Percentiles rank a stretch among this genome's conserved stretches.
Conservation (phyloP, 331 rosid species). For the Prunus yedoensis region DNA sequence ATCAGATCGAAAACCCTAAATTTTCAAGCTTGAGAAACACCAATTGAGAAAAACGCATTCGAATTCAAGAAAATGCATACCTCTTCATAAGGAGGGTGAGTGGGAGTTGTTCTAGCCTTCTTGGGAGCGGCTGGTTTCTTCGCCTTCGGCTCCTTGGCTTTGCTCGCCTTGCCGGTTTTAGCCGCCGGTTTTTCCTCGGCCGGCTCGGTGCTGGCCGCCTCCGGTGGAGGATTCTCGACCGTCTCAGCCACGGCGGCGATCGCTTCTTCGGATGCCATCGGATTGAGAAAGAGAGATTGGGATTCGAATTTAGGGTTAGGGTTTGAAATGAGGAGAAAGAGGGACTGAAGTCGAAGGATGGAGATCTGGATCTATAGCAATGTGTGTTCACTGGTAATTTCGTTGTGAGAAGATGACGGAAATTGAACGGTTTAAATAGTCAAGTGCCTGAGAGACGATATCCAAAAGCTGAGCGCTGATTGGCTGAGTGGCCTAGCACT, state of each 20-base stretch:
- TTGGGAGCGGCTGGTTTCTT: constrained; percentile 47
- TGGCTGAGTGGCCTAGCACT: constrained; percentile 44
- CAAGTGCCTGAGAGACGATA: constrained; percentile 33
- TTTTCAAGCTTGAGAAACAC: not conserved
- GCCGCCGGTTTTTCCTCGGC: constrained; percentile 30
- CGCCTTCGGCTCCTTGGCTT: constrained; percentile 52
- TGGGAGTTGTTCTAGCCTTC: constrained; percentile 42
- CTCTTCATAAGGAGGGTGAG: constrained; percentile 91
- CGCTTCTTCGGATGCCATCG: constrained; percentile 68
- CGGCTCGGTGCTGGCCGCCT: constrained; percentile 23
- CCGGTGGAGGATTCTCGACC: constrained; percentile 38
- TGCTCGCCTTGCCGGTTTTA: constrained; percentile 41
- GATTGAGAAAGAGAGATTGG: not conserved
- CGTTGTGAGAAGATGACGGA: constrained; percentile 44
- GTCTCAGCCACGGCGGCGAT: constrained; percentile 6
- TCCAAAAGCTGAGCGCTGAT: constrained; percentile 44
- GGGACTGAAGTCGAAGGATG: not conserved
- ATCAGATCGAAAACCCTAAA: constrained; percentile 17
- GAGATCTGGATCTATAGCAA: constrained; percentile 9
- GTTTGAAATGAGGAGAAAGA: not conserved
- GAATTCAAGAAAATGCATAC: constrained; percentile 20
- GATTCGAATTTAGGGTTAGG: constrained; percentile 14
- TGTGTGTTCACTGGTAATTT: constrained; percentile 27
- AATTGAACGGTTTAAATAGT: constrained; percentile 62
- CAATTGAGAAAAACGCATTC: not conserved